Conservation (phyloP, 495 filamentous ascomycete species). For the Haplographium delicatum region DNA sequence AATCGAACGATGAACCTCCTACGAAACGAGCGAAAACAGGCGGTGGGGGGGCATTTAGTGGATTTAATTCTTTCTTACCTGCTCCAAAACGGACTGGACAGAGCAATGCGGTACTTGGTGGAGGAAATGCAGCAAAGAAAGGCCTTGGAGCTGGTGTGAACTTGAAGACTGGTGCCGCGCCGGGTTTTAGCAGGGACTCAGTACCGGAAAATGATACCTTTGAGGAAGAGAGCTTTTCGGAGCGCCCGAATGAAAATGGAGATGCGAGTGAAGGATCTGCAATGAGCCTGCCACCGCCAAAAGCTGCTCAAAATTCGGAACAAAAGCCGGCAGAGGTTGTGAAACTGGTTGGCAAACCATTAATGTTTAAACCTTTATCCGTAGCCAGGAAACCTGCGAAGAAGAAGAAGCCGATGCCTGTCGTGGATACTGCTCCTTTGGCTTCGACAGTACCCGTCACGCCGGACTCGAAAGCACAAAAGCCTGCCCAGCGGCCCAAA, state of each 20-base stretch:
- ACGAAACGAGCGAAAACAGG: slow-evolving; percentile 66
- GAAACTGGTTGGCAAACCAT: slow-evolving; percentile 67
- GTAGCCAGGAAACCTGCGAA: slow-evolving; percentile 66
- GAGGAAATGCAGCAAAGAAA: slow-evolving; percentile 14
- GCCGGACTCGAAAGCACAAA: slow-evolving; percentile 13
- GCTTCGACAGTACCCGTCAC: neutral
- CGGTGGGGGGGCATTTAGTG: slow-evolving; percentile 56
- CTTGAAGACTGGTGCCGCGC: slow-evolving; percentile 73
- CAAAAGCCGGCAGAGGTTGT: slow-evolving; percentile 51
- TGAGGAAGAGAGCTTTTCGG: slow-evolving; percentile 11
- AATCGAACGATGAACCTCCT: slow-evolving; percentile 49
- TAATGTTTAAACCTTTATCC: slow-evolving; percentile 85
- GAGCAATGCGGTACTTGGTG: slow-evolving; percentile 34
- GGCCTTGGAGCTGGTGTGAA: slow-evolving; percentile 46
- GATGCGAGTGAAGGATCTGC: slow-evolving; percentile 5
- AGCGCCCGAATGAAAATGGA: slow-evolving; percentile 16
- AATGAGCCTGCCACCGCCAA: slow-evolving; percentile 8
- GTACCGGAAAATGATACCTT: slow-evolving; percentile 13
- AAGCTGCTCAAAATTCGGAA: slow-evolving; percentile 35
- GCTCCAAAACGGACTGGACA: slow-evolving; percentile 62
- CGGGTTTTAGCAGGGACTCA: slow-evolving; percentile 64
- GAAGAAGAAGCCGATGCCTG: slow-evolving; percentile 43
- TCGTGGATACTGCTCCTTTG: slow-evolving; percentile 5
- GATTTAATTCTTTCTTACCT: slow-evolving; percentile 83
- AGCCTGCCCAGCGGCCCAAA: slow-evolving; percentile 39